phyloP scores from a whole-genome alignment of 768 basidiomycete species.

The Tricholoma saponaceum region DNA sequence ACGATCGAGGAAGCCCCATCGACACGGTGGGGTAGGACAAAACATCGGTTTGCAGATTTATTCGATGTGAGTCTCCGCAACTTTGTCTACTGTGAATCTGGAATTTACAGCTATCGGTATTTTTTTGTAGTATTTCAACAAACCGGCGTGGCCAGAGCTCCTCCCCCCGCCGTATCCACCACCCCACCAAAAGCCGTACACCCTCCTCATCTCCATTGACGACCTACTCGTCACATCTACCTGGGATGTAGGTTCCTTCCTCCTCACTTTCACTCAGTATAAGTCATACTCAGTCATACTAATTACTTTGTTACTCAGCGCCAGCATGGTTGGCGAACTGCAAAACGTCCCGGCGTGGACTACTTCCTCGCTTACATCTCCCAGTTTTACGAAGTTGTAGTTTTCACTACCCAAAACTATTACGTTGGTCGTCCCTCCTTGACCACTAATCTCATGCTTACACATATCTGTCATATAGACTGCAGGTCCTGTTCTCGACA shows the following conservation, averaged over 20 bases:
- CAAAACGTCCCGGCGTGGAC: conserved; percentile 95
- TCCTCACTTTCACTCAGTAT: neutral
- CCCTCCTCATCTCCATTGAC: conserved; percentile 86
- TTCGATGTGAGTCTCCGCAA: conserved; percentile 56
- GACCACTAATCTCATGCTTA: neutral
- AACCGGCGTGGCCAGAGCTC: conserved; percentile 90
- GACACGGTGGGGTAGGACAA: conserved; percentile 62
- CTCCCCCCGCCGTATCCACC: conserved; percentile 83
- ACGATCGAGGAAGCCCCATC: conserved; percentile 55
- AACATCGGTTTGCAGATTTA: conserved; percentile 54
- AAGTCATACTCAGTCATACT: neutral
- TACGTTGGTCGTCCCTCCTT: conserved; percentile 61
- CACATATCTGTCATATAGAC: conserved; percentile 47
- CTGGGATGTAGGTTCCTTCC: conserved; percentile 79
- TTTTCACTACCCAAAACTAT: conserved; percentile 87
- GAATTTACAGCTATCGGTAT: neutral
- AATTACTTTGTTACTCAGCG: conserved; percentile 43
- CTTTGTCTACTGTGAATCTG: neutral
- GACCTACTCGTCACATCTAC: conserved; percentile 87
- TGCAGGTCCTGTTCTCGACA: conserved; percentile 82
- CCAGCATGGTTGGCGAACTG: conserved; percentile 93
- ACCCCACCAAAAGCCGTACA: conserved; percentile 87
- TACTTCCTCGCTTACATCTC: conserved; percentile 98
- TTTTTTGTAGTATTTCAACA: conserved; percentile 71
- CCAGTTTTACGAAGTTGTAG: conserved; percentile 96